A percentile compares a stretch with the other conserved stretches of the same genome.
Conservation (phyloP, 2,329 filamentous ascomycete genomes). For the Magnaporthiopsis poae region DNA sequence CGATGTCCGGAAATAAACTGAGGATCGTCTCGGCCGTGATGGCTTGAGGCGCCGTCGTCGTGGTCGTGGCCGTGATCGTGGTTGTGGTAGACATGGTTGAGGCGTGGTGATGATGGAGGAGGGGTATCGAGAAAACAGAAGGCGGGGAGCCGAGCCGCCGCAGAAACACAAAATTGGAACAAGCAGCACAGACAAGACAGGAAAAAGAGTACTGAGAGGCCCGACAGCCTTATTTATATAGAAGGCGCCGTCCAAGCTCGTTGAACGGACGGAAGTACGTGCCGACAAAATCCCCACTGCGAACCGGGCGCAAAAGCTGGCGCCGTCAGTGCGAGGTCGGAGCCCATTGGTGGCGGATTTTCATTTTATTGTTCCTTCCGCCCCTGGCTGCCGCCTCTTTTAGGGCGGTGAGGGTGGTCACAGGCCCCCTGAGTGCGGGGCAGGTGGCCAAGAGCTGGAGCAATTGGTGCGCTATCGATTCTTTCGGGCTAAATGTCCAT, state of each 20-base stretch:
- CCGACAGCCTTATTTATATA: neutral
- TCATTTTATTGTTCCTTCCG: neutral
- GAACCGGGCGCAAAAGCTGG: neutral
- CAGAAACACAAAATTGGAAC: neutral
- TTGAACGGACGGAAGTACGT: neutral
- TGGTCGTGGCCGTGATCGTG: slow-evolving; percentile 22
- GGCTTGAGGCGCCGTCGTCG: slow-evolving; percentile 43
- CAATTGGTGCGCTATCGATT: neutral
- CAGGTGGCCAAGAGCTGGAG: neutral
- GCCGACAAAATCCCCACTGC: neutral
- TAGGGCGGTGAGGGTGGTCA: neutral
- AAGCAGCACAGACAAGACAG: neutral
- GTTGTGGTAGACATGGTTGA: slow-evolving; percentile 10
- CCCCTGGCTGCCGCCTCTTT: neutral
- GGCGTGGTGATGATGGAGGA: neutral
- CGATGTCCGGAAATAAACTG: slow-evolving; percentile 75
- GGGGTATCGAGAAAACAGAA: neutral
- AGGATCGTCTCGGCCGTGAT: slow-evolving; percentile 82
- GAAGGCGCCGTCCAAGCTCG: neutral
- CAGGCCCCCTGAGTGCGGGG: neutral
- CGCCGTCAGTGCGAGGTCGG: neutral
- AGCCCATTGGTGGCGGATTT: neutral
- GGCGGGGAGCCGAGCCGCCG: neutral
- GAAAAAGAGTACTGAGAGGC: neutral
- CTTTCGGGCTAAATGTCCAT: neutral